Base-by-base conservation (phyloP, 2,329 filamentous ascomycete genomes). In the Pyrenophora teres region DNA sequence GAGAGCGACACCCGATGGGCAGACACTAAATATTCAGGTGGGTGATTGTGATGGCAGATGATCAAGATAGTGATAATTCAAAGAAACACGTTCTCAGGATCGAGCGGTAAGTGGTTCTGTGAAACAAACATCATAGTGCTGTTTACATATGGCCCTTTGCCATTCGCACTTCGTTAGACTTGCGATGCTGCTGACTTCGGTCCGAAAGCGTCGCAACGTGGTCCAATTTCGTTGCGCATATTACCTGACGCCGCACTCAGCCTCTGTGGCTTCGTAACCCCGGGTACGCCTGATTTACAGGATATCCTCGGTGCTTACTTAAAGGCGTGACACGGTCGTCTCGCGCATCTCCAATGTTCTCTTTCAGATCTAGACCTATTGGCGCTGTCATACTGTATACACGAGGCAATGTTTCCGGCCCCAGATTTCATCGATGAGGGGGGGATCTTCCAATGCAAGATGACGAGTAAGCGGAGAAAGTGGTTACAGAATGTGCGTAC, bases 61-160 rank as follows among this genome's bases (percentile, higher is more conserved):
- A 45, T 30, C 36, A 41, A 4, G 25, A 40, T 40, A 31, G 25
- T 37, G 15, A 42, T 44, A 42, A n/a, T 21, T 25, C 31, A 4
- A 12, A 40, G 4, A 23, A 32, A 36, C 50, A 53, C 50, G 46
- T 50, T 50, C 27, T 39, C 40, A 15, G 31, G 40, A 40, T 32
- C 31, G 40, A n/a, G 32, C 35, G 40, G 13, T 48, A n/a, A 50
- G 50, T 50, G 50, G 50, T 49, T 49, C 31, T 25, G 21, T 42
- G 30, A 18, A 36, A 19, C 16, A n/a, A 15, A 40, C 6, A 18
- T 18, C 19, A 39, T 36, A 15, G 23, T 32, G 15, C 40, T 38
- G 33, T 25, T 19, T 27, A 9, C 21, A 19, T 36, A 23, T 16
- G 13, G 31, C 15, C 15, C 12, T 21, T 45, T 19, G 18, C 31